Evolutionary conservation across 257 asterid genomes (phyloP).

Genomic region (Galeopsis tetrahit): DNA sequence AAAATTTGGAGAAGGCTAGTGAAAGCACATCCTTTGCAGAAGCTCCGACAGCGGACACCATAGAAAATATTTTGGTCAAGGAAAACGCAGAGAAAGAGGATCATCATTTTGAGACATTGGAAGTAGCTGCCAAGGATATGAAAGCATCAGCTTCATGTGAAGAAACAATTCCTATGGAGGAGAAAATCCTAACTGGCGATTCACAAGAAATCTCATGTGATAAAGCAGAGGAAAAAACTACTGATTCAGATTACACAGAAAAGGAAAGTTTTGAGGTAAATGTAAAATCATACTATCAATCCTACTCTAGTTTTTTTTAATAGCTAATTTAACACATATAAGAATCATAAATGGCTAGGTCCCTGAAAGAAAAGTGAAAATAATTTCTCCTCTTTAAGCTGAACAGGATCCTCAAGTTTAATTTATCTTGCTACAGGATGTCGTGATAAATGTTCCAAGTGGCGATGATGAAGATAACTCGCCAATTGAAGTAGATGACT

Average conservation of each 20-base stretch:
- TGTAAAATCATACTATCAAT: slow-evolving; percentile 9
- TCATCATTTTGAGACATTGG: slow-evolving; percentile 6
- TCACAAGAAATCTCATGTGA: slow-evolving; percentile 22
- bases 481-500: slow-evolving; percentile 24
- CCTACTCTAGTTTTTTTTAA: neutral
- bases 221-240: slow-evolving; percentile 17
- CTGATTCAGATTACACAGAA: slow-evolving; percentile 1
- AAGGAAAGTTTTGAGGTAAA: slow-evolving; percentile 28
- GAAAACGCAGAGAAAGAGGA: neutral
- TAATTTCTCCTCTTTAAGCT: neutral
- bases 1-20: slow-evolving; percentile 16
- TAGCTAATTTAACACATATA: neutral
- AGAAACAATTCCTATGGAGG: neutral
- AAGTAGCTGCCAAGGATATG: neutral
- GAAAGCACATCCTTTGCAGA: slow-evolving; percentile 28
- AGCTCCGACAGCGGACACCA: slow-evolving; percentile 1
- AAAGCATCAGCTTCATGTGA: neutral
- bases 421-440: slow-evolving; percentile 30
- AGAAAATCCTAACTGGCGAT: neutral
- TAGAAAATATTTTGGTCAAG: slow-evolving; percentile 16
- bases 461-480: slow-evolving; percentile 25
- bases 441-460: slow-evolving; percentile 15
- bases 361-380: slow-evolving; percentile 5
- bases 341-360: slow-evolving; percentile 10
- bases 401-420: slow-evolving; percentile 4